Base-by-base conservation (phyloP, 768 basidiomycete species). In the Lactarius pseudohatsudake region DNA sequence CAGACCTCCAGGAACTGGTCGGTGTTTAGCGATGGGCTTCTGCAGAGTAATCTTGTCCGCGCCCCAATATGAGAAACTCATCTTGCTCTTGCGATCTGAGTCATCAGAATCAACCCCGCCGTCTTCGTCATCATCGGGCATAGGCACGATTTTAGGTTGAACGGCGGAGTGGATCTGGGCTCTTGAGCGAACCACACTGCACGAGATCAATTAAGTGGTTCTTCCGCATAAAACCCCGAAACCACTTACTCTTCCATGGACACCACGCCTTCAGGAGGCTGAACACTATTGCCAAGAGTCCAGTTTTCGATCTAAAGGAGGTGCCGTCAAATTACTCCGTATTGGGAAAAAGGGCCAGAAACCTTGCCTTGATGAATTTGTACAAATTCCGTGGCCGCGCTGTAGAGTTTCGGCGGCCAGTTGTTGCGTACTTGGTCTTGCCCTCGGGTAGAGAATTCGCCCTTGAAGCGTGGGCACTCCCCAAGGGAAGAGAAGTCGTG, bases 51-150 rank as follows among this genome's bases (percentile, higher is more conserved):
- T 84, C 77, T 92, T 92, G 79, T 94, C 92, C 38, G 92, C 92
- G 30, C 92, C 92, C 91, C 92, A 94, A 74, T 94, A 95, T 6
- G 91, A 93, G 78, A 94, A 94, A 79, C 90, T 91, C 92, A 94
- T 93, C 76, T 93, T 94, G 81, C 88, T 91, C 80, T 92, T 91
- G 79, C 88, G 85, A 75, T 93, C 92, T 13, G 91, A 93, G 72
- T 93, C 90, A 70, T 91, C 90, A 4, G 92, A 92, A 34, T 92
- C 90, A 20, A 72, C 84, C 20, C 80, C 86, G 28, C 79, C 80
- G 22, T 79, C 77, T 34, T 85, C 81, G 64, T 88, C 82, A 57
- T 88, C 88, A 64, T 86, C 85, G 32, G 88, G 88, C 72, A 89
- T 79, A 43, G 90, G 88, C 36, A 90, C 81, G 63, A 90, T 84